Evolutionary conservation across 257 asterid genomes (phyloP).

Genomic region (Leonotis leonurus): DNA sequence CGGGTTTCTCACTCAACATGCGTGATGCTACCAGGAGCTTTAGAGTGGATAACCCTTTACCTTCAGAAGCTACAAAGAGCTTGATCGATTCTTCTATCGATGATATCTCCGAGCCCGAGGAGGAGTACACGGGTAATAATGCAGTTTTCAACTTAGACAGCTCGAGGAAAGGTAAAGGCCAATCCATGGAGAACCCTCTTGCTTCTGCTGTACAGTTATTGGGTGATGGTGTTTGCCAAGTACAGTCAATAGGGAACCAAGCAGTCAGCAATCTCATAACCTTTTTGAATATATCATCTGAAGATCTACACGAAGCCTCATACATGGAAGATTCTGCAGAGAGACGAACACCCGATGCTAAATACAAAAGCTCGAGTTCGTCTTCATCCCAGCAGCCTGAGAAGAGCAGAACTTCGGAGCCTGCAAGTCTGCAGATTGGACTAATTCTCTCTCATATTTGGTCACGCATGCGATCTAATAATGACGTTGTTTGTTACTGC

Average conservation of each 20-base stretch:
- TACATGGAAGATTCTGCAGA: conserved; percentile 34
- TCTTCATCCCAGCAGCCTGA: conserved; percentile 71
- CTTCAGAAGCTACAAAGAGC: conserved; percentile 38
- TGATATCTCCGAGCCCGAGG: conserved; percentile 69
- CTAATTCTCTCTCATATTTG: conserved; percentile 69
- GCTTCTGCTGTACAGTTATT: conserved; percentile 91
- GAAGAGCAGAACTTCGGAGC: conserved; percentile 56
- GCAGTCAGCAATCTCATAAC: conserved; percentile 88
- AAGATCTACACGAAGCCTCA: conserved; percentile 57
- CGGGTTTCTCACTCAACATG: conserved; percentile 34
- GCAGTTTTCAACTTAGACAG: conserved; percentile 28
- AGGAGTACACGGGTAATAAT: conserved; percentile 41
- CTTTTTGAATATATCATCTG: conserved; percentile 72
- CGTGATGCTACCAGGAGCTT: conserved; percentile 51
- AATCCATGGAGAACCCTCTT: conserved; percentile 59
- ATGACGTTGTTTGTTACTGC: conserved; percentile 88
- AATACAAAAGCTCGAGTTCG: conserved; percentile 28
- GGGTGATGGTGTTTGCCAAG: conserved; percentile 93
- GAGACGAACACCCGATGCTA: conserved; percentile 23
- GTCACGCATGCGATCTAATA: conserved; percentile 88
- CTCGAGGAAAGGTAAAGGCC: conserved; percentile 40
- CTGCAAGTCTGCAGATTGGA: conserved; percentile 75
- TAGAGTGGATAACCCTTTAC: conserved; percentile 42
- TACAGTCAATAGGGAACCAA: conserved; percentile 87
- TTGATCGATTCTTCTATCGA: conserved; percentile 36